A percentile compares a stretch with the other conserved stretches of the same genome.
Evolutionary conservation across 495 filamentous ascomycete species (phyloP).

Genomic region (Aspergillus nanangensis): DNA sequence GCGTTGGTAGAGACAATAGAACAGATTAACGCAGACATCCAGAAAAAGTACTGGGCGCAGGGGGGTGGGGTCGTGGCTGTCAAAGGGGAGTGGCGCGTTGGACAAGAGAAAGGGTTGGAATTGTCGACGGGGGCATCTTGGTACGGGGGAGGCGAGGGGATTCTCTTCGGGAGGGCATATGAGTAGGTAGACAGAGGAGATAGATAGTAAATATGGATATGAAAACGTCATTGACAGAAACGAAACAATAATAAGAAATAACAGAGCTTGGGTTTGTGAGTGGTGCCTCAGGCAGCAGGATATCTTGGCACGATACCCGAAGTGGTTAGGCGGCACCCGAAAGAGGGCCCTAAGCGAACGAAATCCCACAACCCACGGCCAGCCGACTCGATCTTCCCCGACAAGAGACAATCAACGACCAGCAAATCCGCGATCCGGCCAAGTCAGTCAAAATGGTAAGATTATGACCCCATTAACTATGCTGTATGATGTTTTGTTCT

Average conservation of each 20-base stretch:
- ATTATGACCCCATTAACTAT: constrained; percentile 14
- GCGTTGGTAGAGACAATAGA: constrained; percentile 65
- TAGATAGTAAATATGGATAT: background rate
- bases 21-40: constrained; percentile 68
- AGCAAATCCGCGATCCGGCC: constrained; percentile 42
- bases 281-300: constrained; percentile 18
- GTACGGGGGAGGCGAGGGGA: constrained; percentile 74
- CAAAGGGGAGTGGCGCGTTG: constrained; percentile 64
- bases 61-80: constrained; percentile 38
- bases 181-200: background rate
- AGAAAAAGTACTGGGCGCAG: constrained; percentile 61
- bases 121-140: constrained; percentile 66
- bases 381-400: constrained; percentile 37
- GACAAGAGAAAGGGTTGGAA: constrained; percentile 71
- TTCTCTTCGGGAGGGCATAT: constrained; percentile 55
- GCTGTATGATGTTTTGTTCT: constrained; percentile 3
- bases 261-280: no score
- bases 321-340: constrained; percentile 27
- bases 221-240: no score
- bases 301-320: constrained; percentile 19
- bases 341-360: constrained; percentile 50
- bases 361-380: constrained; percentile 41
- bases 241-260: no score
- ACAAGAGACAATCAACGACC: constrained; percentile 49
- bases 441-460: constrained; percentile 61